phyloP scores from a whole-genome alignment of 345 rosid genomes.

The Eutrema yunnanense region DNA sequence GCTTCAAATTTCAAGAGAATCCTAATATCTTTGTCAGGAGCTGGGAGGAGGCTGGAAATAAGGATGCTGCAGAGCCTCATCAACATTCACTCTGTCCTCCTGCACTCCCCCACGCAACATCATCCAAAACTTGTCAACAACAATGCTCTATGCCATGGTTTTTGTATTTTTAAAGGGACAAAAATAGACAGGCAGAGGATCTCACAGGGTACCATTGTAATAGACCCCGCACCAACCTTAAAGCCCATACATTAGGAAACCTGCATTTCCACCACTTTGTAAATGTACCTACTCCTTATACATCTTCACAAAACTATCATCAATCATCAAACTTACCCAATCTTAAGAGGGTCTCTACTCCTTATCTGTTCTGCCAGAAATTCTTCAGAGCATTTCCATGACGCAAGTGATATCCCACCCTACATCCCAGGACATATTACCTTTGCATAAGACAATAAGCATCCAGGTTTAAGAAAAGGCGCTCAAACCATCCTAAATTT shows the following conservation, averaged over 20 bases:
- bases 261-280: constrained; percentile 30
- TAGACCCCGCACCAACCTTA: constrained; percentile 78
- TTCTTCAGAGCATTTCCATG: constrained; percentile 97
- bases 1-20: too few relatives aligned
- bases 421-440: constrained; percentile 19
- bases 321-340: constrained; percentile 48
- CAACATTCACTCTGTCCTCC: constrained; percentile 66
- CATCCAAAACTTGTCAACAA: neutral
- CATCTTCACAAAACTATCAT: neutral
- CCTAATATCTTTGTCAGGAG: neutral
- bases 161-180: neutral
- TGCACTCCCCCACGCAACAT: constrained; percentile 7
- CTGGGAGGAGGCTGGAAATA: constrained; percentile 56
- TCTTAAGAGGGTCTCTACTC: constrained; percentile 83
- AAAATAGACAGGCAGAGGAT: neutral
- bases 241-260: constrained; percentile 76
- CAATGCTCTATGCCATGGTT: neutral
- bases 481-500: neutral
- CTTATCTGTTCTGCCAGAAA: constrained; percentile 67
- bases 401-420: constrained; percentile 76
- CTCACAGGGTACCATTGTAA: constrained; percentile 87
- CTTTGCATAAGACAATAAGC: constrained; percentile 1
- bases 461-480: neutral
- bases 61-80: constrained; percentile 77
- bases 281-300: too few relatives aligned